Conservation (phyloP, 1,284 basidiomycete genomes). For the Tetrapyrgos nigripes region DNA sequence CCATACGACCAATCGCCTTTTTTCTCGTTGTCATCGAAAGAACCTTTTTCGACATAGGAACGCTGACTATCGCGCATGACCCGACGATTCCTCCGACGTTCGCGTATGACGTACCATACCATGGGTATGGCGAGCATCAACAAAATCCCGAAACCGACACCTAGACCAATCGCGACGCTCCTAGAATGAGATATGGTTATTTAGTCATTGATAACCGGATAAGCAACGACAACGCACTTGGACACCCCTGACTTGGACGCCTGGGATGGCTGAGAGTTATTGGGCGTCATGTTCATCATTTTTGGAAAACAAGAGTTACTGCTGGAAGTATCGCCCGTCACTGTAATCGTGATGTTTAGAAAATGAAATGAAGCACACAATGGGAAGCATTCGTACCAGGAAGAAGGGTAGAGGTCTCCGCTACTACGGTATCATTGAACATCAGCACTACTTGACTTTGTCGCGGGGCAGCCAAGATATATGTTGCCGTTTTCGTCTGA, state of each 20-base stretch:
- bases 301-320: conserved; percentile 25
- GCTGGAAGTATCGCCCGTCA: conserved; percentile 35
- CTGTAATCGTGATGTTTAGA: conserved; percentile 22
- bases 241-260: conserved; percentile 18
- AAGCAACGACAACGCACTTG: conserved; percentile 23
- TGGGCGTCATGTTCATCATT: neutral
- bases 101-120: conserved; percentile 48
- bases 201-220: neutral
- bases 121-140: conserved; percentile 48
- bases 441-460: conserved; percentile 50
- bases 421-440: conserved; percentile 39
- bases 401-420: conserved; percentile 41
- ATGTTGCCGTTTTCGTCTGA: conserved; percentile 44
- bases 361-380: neutral
- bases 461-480: conserved; percentile 46
- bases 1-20: neutral
- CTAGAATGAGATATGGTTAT: conserved; percentile 28
- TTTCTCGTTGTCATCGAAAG: neutral
- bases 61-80: conserved; percentile 23
- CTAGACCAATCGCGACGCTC: conserved; percentile 49
- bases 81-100: conserved; percentile 40
- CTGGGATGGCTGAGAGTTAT: neutral
- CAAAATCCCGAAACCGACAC: conserved; percentile 46
- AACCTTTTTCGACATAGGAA: conserved; percentile 27
- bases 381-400: conserved; percentile 33